Evolutionary conservation across 2,329 filamentous ascomycete species (phyloP).

Genomic region (Grosmannia serpens): DNA sequence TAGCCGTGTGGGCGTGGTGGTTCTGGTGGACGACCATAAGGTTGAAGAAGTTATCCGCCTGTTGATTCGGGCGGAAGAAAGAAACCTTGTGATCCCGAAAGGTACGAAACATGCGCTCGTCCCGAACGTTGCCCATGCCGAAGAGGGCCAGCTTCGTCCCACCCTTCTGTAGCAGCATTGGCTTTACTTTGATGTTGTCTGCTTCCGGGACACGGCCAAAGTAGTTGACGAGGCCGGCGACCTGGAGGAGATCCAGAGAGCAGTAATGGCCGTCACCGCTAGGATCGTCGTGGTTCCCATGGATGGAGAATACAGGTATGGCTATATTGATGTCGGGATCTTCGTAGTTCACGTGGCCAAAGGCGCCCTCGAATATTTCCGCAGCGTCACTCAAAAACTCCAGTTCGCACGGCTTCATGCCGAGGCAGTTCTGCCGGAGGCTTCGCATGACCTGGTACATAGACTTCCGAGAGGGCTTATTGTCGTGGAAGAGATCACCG

Average conservation of each 20-base stretch:
- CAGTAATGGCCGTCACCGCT: conserved; percentile 92
- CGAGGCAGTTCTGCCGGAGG: conserved; percentile 83
- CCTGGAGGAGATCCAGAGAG: conserved; percentile 80
- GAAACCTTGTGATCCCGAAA: conserved; percentile 90
- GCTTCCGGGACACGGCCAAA: conserved; percentile 86
- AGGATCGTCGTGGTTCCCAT: conserved; percentile 96
- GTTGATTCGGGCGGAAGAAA: conserved; percentile 74
- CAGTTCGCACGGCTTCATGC: conserved; percentile 89
- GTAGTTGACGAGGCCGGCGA: conserved; percentile 88
- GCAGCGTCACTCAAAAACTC: conserved; percentile 90
- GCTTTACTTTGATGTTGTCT: conserved; percentile 87
- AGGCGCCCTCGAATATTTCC: conserved; percentile 80
- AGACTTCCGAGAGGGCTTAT: conserved; percentile 88
- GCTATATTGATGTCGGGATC: conserved; percentile 94
- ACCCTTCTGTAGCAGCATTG: conserved; percentile 86
- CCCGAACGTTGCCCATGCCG: conserved; percentile 88
- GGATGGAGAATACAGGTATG: conserved; percentile 95
- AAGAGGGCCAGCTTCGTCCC: conserved; percentile 86
- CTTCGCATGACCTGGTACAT: conserved; percentile 98
- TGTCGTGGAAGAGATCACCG: conserved; percentile 95
- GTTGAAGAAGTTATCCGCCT: conserved; percentile 90
- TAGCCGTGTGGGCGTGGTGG: conserved; percentile 82
- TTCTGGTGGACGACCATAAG: conserved; percentile 93
- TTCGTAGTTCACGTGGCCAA: conserved; percentile 95
- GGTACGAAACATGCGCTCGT: conserved; percentile 87